A percentile compares a stretch with the other conserved stretches of the same genome.
Evolutionary conservation across 2,329 filamentous ascomycete species (phyloP).

Genomic region (Dothideomycetes sp.): DNA sequence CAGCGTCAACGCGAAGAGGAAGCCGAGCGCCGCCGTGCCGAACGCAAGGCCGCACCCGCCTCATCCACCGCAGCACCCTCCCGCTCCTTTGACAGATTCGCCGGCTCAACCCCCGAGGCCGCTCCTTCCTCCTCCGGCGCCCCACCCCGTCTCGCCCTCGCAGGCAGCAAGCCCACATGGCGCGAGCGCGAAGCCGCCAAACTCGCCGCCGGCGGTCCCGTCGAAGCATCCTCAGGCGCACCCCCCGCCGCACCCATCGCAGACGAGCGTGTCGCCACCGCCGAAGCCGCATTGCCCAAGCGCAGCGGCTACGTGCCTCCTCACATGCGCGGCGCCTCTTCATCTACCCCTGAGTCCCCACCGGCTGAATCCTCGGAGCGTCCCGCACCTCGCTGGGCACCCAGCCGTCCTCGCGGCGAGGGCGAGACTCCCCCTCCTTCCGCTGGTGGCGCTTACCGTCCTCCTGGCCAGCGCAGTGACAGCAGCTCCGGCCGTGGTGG

Average conservation of each 20-base stretch:
- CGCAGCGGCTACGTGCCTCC: constrained; percentile 39
- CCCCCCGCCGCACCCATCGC: constrained; percentile 24
- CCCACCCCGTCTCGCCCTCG: constrained; percentile 54
- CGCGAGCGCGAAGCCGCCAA: constrained; percentile 59
- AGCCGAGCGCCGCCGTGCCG: constrained; percentile 63
- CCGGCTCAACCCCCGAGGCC: constrained; percentile 28
- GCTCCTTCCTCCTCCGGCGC: constrained; percentile 42
- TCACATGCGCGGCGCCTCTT: constrained; percentile 29
- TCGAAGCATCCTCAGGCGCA: constrained; percentile 27
- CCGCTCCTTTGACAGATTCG: constrained; percentile 32
- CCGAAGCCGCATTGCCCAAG: constrained; percentile 28
- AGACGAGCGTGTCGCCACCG: constrained; percentile 31
- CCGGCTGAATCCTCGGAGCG: constrained; percentile 1
- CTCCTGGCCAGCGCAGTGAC: constrained; percentile 19
- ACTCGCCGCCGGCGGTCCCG: constrained; percentile 24
- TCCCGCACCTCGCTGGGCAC: constrained; percentile 6
- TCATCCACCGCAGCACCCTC: constrained; percentile 31
- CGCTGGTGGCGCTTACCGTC: constrained; percentile 19
- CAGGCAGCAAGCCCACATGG: constrained; percentile 58
- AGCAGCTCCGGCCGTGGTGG: constrained; percentile 15
- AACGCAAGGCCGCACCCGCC: constrained; percentile 43
- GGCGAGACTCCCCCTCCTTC: constrained; percentile 18
- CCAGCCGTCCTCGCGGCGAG: constrained; percentile 16
- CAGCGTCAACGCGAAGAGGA: constrained; percentile 84
- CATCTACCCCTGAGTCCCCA: constrained; percentile 19